Evolutionary conservation across 768 basidiomycete species (phyloP), one percentile per base, ranked within the genome.

Genomic region (Stropharia rugosoannulata): DNA sequence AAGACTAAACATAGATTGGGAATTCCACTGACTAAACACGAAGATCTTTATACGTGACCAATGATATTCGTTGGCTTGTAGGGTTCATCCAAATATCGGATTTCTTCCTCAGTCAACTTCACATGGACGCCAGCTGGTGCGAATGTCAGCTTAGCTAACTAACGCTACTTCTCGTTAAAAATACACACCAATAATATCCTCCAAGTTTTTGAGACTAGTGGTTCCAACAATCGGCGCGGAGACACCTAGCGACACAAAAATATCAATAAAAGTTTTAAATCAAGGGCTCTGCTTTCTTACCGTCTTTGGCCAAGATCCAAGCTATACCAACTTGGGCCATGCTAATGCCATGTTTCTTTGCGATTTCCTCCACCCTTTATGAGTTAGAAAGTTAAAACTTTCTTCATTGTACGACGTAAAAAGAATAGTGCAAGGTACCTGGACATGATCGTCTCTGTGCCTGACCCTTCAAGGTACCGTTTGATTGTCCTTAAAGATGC

Each of bases 321-420:
- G 81, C 80, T 37, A 80, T 56, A 1, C 80, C 73, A 9, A 83
- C 66, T 57, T 82, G 80, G 0, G 82, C 80, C 85, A 87, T 86
- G 15, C 72, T 76, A 18, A 78, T 66, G 1, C 71, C 73, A 48
- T 76, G 77, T 56, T 79, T 75, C 65, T 79, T 81, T 4, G 83
- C 77, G 45, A 86, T 64, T 55, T 77, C 72, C 58, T 85, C 83
- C 40, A 87, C 77, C 16, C 82, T 79, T 37, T 16, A 13, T 22
- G 10, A 22, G 16, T 10, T 13, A 27, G 32, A 9, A 3, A 2
- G 15, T 9, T 47, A 29, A 27, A 32, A 45, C 18, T 8, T 40
- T 39, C 5, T 16, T 27, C 18, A 2, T 12, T 5, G n/a, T 18
- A 51, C 46, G 35, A 48, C 29, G 43, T 25, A 18, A 15, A 11